These are phyloP conservation scores for Setomelanomma holmii DNA, from an alignment of 2,329 filamentous ascomycete genomes.

Conservation along the genomic window DNA sequence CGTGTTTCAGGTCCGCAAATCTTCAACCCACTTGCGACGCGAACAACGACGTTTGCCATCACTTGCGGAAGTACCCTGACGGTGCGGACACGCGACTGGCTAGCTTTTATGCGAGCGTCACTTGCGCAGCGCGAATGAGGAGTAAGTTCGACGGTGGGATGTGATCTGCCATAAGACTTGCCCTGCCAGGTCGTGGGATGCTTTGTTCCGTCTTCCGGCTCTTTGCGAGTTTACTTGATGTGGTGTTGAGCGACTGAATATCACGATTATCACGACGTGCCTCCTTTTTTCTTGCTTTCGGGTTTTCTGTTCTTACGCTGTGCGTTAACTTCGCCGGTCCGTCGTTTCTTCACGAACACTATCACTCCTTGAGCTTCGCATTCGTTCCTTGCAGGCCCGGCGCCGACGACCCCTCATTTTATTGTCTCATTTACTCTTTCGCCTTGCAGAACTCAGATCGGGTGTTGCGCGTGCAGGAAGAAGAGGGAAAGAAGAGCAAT, in stretches of 20 bases:
- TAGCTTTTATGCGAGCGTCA: conserved; percentile 1
- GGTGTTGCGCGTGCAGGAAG: conserved; percentile 12
- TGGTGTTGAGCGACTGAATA: conserved; percentile 37
- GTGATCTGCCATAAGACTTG: conserved; percentile 33
- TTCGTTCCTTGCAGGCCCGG: conserved; percentile 42
- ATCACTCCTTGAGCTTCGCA: conserved; percentile 17
- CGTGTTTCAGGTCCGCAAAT: conserved; percentile 29
- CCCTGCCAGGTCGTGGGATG: conserved; percentile 3
- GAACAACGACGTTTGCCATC: neutral
- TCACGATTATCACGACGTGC: conserved; percentile 31
- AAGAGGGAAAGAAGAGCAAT: conserved; percentile 10
- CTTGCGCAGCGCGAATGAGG: neutral
- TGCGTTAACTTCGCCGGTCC: conserved; percentile 20
- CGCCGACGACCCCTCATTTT: conserved; percentile 29
- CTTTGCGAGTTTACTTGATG: conserved; percentile 10
- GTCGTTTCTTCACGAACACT: conserved; percentile 13
- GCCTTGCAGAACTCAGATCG: conserved; percentile 34
- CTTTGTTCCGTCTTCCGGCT: conserved; percentile 1
- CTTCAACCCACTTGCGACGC: conserved; percentile 21
- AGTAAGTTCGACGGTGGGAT: neutral
- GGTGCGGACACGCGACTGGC: conserved; percentile 4
- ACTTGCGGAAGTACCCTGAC: no score
- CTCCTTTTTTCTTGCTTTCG: conserved; percentile 16
- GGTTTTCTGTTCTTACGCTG: conserved; percentile 34
- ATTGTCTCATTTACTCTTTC: conserved; percentile 30